A percentile compares a stretch with the other conserved stretches of the same genome.
Evolutionary conservation across 345 rosid genomes (phyloP).

Genomic region (Streptanthus diversifolius): DNA sequence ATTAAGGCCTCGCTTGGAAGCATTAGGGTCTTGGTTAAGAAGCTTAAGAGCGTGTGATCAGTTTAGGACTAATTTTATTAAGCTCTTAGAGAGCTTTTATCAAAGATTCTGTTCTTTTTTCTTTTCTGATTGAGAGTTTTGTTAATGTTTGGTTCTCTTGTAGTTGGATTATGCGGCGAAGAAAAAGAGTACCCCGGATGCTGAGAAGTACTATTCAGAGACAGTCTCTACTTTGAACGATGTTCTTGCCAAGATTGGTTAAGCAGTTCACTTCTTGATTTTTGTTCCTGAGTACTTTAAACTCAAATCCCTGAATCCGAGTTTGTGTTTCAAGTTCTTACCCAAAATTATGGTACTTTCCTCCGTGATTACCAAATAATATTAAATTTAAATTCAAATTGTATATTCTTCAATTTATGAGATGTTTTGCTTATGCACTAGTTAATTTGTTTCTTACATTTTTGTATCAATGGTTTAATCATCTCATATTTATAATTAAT

Average conservation of each 20-base stretch:
- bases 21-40: too few relatives aligned
- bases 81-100: not conserved
- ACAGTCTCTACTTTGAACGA: conserved; percentile 72
- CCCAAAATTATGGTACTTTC: not conserved
- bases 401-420: not conserved
- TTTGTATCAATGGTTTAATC: not conserved
- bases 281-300: conserved; percentile 14
- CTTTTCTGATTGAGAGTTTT: not conserved
- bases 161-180: conserved; percentile 94
- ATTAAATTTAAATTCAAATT: not conserved
- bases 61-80: not conserved
- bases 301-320: conserved; percentile 8
- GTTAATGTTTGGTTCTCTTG: not conserved
- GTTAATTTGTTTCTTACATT: not conserved
- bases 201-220: conserved; percentile 80
- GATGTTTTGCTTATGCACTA: not conserved
- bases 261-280: conserved; percentile 26
- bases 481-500: not conserved
- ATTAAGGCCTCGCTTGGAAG: not conserved
- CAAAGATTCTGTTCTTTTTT: not conserved
- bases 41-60: not conserved
- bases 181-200: conserved; percentile 69
- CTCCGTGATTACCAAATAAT: not conserved
- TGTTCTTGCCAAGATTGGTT: conserved; percentile 89
- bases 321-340: conserved; percentile 8